Conservation (phyloP, 1,284 basidiomycete genomes). For the Ustilago trichophora region DNA sequence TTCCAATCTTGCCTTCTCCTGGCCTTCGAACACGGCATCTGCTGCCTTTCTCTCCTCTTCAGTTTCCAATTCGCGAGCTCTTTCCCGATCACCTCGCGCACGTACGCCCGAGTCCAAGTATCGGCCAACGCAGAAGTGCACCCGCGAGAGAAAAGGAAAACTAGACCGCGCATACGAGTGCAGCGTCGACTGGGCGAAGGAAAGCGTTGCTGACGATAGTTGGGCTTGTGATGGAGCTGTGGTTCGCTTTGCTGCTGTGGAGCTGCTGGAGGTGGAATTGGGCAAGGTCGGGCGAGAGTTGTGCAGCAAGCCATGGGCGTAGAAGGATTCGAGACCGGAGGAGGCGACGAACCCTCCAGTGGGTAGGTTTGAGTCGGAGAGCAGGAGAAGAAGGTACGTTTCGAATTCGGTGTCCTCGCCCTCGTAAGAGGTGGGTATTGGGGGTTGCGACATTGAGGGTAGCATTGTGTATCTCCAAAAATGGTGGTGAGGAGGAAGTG, state of each 20-base stretch:
- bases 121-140: constrained; percentile 18
- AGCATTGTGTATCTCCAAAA: no score
- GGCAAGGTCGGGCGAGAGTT: constrained; percentile 10
- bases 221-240: constrained; percentile 40
- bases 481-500: no score
- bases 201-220: constrained; percentile 50
- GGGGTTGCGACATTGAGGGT: no score
- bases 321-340: constrained; percentile 87
- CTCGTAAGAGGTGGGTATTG: no score
- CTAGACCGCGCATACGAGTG: constrained; percentile 79
- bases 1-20: constrained; percentile 6
- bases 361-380: constrained; percentile 64
- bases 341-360: constrained; percentile 88
- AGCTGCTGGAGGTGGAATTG: neutral
- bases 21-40: neutral
- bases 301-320: constrained; percentile 82
- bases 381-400: constrained; percentile 57
- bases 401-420: constrained; percentile 26
- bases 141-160: constrained; percentile 78
- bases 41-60: neutral
- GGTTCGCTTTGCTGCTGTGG: neutral
- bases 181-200: constrained; percentile 78
- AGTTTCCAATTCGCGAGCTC: neutral
- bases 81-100: neutral
- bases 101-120: constrained; percentile 17